Base-by-base conservation (phyloP, 73 alveolate species). In the Stentor roeselii region DNA sequence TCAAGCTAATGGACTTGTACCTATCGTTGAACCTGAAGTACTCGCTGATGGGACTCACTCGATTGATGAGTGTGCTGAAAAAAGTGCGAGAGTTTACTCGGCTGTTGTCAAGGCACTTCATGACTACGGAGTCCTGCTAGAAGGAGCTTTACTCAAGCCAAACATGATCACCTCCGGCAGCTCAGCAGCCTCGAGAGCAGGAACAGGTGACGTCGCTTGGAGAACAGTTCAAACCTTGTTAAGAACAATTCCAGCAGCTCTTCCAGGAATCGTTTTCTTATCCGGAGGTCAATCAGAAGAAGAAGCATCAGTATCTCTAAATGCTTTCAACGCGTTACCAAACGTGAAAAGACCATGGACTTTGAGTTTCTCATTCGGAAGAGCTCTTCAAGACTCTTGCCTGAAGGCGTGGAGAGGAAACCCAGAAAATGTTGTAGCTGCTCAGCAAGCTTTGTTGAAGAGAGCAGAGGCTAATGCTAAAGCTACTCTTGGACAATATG, bases 1-100 rank as follows among this genome's bases (percentile, higher is more conserved):
- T 87, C 99, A 98, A 91, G 97, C 90, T 39, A 97, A 98, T 80
- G 98, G 99, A 32, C 90, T 98, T 86, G 99, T 94, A 75, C 99
- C 99, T 50, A 95, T 98, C 37, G 98, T 98, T 3, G 99, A 98
- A 84, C 99, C 99, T 35, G 99, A 98, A 90, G 92, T 98, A 67
- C 92, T 97, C 36, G 90, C 95, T 75, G 99, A 98, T 67, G 99
- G 99, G 3, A 90, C 85, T 84, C 98, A 96, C 86, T 82, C 94
- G 83, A 93, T 96, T 39, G 99, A 96, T 60, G 98, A 85, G 41
- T 90, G 98, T 88, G 96, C 95, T 75, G 94, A 88, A 74, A 96
- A 84, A 83, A 84, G 96, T 40, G 98, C 92, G 88, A 96, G 96
- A 90, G 98, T 93, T 27, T 87, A 87, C 75, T 90, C 96, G 59